Evolutionary conservation across 2,329 filamentous ascomycete species (phyloP).

Genomic region (Arthrobotrys musiformis): DNA sequence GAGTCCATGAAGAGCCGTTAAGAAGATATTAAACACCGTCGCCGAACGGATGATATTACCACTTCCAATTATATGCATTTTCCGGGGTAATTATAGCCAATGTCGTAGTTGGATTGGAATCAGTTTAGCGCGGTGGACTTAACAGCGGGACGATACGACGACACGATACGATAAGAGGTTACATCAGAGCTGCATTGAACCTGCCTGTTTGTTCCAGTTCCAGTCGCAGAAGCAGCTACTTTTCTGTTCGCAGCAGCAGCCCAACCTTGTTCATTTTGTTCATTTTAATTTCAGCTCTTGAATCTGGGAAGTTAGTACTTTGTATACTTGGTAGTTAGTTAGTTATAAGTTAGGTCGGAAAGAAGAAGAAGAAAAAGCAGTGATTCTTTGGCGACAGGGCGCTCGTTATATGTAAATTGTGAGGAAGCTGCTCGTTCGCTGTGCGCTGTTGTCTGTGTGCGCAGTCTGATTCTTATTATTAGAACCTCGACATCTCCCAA

Average conservation of each 20-base stretch:
- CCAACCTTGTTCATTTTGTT: background rate
- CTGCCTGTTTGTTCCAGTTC: background rate
- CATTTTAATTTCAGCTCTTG: background rate
- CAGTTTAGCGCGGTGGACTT: background rate
- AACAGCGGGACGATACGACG: conserved; percentile 7
- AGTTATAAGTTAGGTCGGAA: no score
- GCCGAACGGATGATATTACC: background rate
- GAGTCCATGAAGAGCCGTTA: background rate
- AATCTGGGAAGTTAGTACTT: no score
- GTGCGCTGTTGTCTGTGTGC: no score
- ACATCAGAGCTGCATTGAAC: conserved; percentile 1
- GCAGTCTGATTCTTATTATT: no score
- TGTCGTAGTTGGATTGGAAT: background rate
- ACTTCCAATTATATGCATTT: background rate
- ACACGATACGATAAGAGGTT: conserved; percentile 15
- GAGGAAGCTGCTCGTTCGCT: no score
- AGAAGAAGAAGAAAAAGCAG: no score
- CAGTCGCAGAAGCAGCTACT: background rate
- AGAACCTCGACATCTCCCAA: no score
- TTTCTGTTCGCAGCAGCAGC: background rate
- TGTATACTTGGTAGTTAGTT: no score
- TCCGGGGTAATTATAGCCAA: background rate
- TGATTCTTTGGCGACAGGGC: no score
- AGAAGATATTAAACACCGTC: background rate
- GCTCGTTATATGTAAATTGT: no score